Percentiles rank a stretch among this genome's conserved stretches.
Evolutionary conservation across 164 flowering plant genomes (phyloP).

Genomic region (Tinospora cordifolia): DNA sequence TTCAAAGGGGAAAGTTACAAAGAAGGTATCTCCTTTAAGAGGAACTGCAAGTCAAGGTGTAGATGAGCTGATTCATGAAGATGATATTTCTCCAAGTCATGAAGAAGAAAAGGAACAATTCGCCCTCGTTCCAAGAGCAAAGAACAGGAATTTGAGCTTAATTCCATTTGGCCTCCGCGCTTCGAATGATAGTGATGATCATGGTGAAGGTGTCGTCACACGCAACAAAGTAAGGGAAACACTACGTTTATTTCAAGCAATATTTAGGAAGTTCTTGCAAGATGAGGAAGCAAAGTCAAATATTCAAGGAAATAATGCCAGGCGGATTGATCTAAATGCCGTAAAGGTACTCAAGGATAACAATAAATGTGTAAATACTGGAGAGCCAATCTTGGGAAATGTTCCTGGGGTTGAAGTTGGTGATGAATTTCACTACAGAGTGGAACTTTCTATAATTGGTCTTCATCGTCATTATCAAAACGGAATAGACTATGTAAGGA

Average conservation of each 20-base stretch:
- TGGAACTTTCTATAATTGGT: slow-evolving; percentile 71
- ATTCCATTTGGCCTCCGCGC: slow-evolving; percentile 34
- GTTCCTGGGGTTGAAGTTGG: slow-evolving; percentile 94
- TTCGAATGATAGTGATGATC: slow-evolving; percentile 15
- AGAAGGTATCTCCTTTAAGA: slow-evolving; percentile 7
- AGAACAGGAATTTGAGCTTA: slow-evolving; percentile 19
- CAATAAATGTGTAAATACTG: slow-evolving; percentile 43
- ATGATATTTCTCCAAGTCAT: slow-evolving; percentile 13
- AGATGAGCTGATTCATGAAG: slow-evolving; percentile 14
- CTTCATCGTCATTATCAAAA: slow-evolving; percentile 62
- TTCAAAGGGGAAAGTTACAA: slow-evolving; percentile 8
- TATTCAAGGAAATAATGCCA: slow-evolving; percentile 1
- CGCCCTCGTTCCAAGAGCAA: slow-evolving; percentile 11
- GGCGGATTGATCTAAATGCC: slow-evolving; percentile 45
- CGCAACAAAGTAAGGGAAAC: slow-evolving; percentile 66
- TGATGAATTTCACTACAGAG: slow-evolving; percentile 78
- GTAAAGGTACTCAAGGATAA: slow-evolving; percentile 39
- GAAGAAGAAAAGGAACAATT: slow-evolving; percentile 16
- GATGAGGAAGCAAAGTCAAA: slow-evolving; percentile 52
- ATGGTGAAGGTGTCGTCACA: slow-evolving; percentile 16
- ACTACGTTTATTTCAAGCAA: slow-evolving; percentile 53
- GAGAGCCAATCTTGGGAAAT: slow-evolving; percentile 44
- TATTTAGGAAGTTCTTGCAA: slow-evolving; percentile 56
- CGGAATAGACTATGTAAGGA: slow-evolving; percentile 67
- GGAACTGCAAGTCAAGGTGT: slow-evolving; percentile 9